Percentiles rank a stretch among this genome's conserved stretches.
Conservation (phyloP, 306 rosid genomes). For the Medicago truncatula region MtrunA17r5.0-ANR NC_053044.1:562501-563000, state of each 20-base stretch:
- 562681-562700: neutral
- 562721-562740: neutral
- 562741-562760: neutral
- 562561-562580: neutral
- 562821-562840: neutral
- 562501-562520: neutral
- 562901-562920: neutral
- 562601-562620: neutral
- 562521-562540: too few species aligned
- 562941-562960: constrained; percentile 7
- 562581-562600: neutral
- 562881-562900: neutral
- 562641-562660: neutral
- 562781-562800: neutral
- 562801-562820: neutral
- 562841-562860: neutral
- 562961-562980: neutral
- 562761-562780: neutral
- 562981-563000: neutral
- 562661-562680: neutral
- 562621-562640: neutral
- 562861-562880: neutral
- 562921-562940: neutral
- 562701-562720: neutral
- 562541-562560: neutral